These are phyloP conservation scores for Talaromyces sp. DNA, from an alignment of 2,329 filamentous ascomycete species.

Conservation along the genomic window DNA sequence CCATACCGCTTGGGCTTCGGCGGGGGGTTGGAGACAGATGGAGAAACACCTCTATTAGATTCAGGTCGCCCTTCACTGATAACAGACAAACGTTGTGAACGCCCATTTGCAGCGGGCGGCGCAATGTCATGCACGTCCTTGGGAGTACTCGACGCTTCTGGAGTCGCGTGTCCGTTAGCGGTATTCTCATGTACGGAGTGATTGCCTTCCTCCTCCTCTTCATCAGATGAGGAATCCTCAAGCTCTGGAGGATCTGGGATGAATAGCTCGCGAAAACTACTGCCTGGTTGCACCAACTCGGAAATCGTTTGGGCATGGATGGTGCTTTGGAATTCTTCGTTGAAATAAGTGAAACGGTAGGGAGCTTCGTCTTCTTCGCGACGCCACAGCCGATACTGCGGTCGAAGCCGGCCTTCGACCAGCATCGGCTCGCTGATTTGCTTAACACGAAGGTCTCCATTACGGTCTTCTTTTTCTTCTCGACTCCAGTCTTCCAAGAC, in stretches of 20 bases:
- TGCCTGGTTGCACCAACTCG: conserved; percentile 82
- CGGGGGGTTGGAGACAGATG: conserved; percentile 21
- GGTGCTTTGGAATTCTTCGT: conserved; percentile 92
- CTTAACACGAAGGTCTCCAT: conserved; percentile 80
- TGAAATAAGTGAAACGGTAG: conserved; percentile 98
- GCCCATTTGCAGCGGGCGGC: conserved; percentile 10
- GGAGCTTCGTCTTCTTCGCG: conserved; percentile 85
- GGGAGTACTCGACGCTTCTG: neutral
- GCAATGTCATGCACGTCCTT: conserved; percentile 18
- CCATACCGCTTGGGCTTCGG: conserved; percentile 61
- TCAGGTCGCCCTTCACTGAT: conserved; percentile 40
- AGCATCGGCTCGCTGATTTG: conserved; percentile 93
- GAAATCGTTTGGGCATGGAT: conserved; percentile 96
- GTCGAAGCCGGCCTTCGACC: conserved; percentile 83
- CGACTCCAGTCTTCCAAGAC: conserved; percentile 87
- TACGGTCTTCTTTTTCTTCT: conserved; percentile 85
- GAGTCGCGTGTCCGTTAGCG: neutral
- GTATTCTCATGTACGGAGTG: conserved; percentile 26
- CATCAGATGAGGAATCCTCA: conserved; percentile 71
- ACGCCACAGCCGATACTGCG: conserved; percentile 80
- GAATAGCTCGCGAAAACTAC: conserved; percentile 84
- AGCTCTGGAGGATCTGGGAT: conserved; percentile 80
- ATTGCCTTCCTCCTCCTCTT: conserved; percentile 52
- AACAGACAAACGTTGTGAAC: conserved; percentile 37
- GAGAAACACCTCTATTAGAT: conserved; percentile 29